Base-by-base conservation (phyloP, 352 stramenopile species). In the Peronosclerospora sorghi region DNA sequence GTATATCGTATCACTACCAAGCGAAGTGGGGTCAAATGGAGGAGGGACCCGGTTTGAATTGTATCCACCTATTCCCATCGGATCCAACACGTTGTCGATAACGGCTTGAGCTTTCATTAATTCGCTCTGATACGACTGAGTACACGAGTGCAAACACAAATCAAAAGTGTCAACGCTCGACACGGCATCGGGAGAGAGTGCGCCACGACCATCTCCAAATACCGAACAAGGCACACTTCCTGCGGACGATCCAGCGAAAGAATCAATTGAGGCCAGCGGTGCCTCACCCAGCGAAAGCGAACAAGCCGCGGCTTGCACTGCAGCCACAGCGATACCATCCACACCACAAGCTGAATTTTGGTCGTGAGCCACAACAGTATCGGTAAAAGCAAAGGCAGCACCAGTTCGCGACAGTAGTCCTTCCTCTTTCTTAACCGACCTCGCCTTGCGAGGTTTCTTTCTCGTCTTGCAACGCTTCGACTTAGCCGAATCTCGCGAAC, bases 111-210 rank as follows among this genome's bases (percentile, higher is more conserved):
- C 54, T 41, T 42, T 41, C 4, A 41, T 2, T 13, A 65, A 12
- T 14, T 21, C 32, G 38, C 54, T 27, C 2, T 58, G 28, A 18
- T 53, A 53, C 14, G 46, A 49, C 8, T 40, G 35, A 0, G 32
- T 32, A 28, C 35, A 41, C 8, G 35, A 41, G n/a, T n/a, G n/a
- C 23, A 14, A 24, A 17, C 36, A 29, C 26, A 62, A 10, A 12
- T 56, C 52, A 13, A 51, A 14, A 30, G 26, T 51, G 13, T 61
- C 35, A 24, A 58, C 46, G n/a, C 35, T 59, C 7, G 63, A 52
- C 18, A 75, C 58, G 0, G 45, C 50, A 28, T 72, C 55, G 0
- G 68, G 68, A 0, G 68, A 76, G 12, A 67, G 24, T 0, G 48
- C 54, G 1, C 50, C 55, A 5, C 23, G 21, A n/a, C 58, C 57